Percentiles rank a stretch among this genome's conserved stretches.
phyloP scores from a whole-genome alignment of 495 filamentous ascomycete species.

The Cairneyella variabilis region DNA sequence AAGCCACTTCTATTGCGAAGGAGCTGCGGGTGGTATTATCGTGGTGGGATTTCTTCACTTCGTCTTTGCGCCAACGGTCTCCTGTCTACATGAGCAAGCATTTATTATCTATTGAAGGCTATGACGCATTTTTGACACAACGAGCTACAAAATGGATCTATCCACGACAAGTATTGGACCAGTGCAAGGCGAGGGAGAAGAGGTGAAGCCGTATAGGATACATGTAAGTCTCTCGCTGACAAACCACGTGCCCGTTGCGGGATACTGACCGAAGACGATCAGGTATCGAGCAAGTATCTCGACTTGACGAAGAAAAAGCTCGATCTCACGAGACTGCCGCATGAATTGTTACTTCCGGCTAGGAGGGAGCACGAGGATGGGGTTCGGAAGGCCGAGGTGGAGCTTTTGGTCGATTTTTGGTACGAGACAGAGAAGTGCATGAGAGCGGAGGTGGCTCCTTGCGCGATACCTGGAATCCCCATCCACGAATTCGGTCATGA shows the following conservation, averaged over 20 bases:
- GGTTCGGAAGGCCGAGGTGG: slow-evolving; percentile 40
- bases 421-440: no score
- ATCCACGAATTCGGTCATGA: no score
- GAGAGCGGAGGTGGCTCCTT: neutral
- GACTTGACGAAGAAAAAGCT: slow-evolving; percentile 51
- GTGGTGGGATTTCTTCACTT: no score
- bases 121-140: no score
- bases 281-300: slow-evolving; percentile 49
- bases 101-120: no score
- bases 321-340: slow-evolving; percentile 50
- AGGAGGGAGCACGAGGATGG: slow-evolving; percentile 42
- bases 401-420: slow-evolving; percentile 52
- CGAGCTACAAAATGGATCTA: no score
- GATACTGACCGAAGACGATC: neutral
- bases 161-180: no score
- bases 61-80: no score
- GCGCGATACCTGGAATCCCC: slow-evolving; percentile 5
- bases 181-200: no score
- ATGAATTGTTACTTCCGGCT: slow-evolving; percentile 36
- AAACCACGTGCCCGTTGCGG: neutral
- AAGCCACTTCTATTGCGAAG: no score
- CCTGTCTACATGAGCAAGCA: no score
- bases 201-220: slow-evolving; percentile 45
- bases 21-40: no score
- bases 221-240: slow-evolving; percentile 42